These are phyloP conservation scores for Globisporangium recalcitrans DNA, from an alignment of 352 stramenopile species.

Conservation along the genomic window DNA sequence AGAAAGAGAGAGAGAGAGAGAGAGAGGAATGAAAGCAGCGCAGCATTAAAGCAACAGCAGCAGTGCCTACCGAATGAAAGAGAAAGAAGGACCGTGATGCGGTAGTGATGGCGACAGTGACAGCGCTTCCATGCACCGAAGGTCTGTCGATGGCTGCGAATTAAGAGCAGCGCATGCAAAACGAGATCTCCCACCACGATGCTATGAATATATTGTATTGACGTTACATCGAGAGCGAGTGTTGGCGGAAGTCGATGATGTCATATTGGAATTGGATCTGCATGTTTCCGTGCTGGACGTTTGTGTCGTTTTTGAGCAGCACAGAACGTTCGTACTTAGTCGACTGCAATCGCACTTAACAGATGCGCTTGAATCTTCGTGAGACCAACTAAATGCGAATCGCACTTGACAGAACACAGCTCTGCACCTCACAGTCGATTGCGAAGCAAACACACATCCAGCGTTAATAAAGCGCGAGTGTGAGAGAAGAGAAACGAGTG, in stretches of 20 bases:
- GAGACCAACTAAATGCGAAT: not conserved
- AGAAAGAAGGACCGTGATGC: not conserved
- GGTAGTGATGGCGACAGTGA: not conserved
- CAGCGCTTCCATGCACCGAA: not conserved
- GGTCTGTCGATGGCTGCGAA: not conserved
- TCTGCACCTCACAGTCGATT: not conserved
- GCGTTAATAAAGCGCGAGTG: not conserved
- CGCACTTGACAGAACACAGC: not conserved
- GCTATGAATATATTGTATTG: slow-evolving; percentile 9
- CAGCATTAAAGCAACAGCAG: no score
- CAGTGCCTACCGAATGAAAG: no score
- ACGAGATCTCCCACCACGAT: not conserved
- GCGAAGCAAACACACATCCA: not conserved
- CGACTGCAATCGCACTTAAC: not conserved
- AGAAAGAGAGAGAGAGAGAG: no score
- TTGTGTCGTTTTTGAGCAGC: not conserved
- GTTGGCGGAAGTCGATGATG: not conserved
- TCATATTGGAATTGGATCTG: not conserved
- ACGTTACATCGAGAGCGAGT: not conserved
- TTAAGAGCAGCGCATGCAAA: not conserved
- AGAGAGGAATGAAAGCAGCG: not conserved
- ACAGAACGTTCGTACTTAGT: not conserved
- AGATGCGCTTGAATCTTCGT: not conserved
- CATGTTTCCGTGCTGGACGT: not conserved
- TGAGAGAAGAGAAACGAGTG: not conserved